A percentile compares a stretch with the other conserved stretches of the same genome.
Conservation (phyloP, 148 eudicot genomes). For the Rhododendron mucronatum region DNA sequence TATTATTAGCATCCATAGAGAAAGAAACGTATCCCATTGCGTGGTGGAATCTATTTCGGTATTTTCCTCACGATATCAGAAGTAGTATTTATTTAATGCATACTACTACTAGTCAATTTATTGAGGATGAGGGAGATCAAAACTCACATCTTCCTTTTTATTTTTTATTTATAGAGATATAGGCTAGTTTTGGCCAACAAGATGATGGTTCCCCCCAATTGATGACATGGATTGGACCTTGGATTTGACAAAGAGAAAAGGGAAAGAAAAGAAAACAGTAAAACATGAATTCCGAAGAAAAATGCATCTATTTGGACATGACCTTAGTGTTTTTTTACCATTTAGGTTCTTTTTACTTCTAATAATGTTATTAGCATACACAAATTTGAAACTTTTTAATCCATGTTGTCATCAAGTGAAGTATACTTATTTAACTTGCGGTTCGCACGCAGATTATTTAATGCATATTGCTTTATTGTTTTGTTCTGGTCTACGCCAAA, state of each 20-base stretch:
- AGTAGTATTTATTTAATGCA: too few species aligned
- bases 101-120: too few species aligned
- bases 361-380: background rate
- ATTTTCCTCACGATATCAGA: background rate
- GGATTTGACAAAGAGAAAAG: background rate
- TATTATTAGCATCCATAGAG: background rate
- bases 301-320: too few species aligned
- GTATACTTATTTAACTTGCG: too few species aligned
- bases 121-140: too few species aligned
- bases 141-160: too few species aligned
- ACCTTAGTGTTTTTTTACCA: too few species aligned
- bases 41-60: background rate
- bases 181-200: background rate
- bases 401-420: too few species aligned
- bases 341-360: too few species aligned
- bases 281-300: background rate
- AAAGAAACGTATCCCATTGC: background rate
- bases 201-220: background rate
- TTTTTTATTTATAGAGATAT: too few species aligned
- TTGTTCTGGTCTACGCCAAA: background rate
- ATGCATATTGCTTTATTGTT: too few species aligned
- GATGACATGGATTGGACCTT: background rate
- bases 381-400: too few species aligned
- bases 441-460: background rate
- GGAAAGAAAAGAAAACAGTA: background rate